These are phyloP conservation scores for Coniochaeta ligniaria DNA, from an alignment of 2,329 filamentous ascomycete species.

Conservation along the genomic window DNA sequence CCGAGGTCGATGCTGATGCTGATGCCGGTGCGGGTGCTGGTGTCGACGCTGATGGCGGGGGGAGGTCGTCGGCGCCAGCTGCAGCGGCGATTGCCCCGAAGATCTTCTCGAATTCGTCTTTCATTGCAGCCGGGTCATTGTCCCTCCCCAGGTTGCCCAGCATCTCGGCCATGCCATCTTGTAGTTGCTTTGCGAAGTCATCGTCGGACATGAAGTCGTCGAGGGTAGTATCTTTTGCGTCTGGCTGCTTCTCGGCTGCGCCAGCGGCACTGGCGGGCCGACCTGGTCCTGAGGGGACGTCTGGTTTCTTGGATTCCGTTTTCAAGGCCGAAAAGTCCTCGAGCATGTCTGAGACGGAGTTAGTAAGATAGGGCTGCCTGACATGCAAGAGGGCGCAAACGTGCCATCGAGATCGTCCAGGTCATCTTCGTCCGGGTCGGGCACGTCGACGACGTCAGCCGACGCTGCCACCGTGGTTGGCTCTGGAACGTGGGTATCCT, in stretches of 20 bases:
- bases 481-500: not conserved
- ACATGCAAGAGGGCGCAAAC: not conserved
- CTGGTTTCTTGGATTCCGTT: slow-evolving; percentile 34
- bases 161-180: slow-evolving; percentile 81
- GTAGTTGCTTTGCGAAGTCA: slow-evolving; percentile 78
- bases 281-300: slow-evolving; percentile 14
- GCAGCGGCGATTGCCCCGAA: slow-evolving; percentile 63
- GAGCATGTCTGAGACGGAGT: slow-evolving; percentile 63
- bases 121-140: slow-evolving; percentile 58
- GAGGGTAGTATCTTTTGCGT: slow-evolving; percentile 16
- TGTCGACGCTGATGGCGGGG: slow-evolving; percentile 11
- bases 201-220: slow-evolving; percentile 54
- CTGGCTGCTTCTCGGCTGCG: slow-evolving; percentile 3
- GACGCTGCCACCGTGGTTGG: slow-evolving; percentile 9
- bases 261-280: slow-evolving; percentile 13
- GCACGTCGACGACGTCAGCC: slow-evolving; percentile 47
- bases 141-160: slow-evolving; percentile 66
- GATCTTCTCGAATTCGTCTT: slow-evolving; percentile 70
- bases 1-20: slow-evolving; percentile 4
- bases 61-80: slow-evolving; percentile 26
- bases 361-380: not conserved
- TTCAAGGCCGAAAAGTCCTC: slow-evolving; percentile 76
- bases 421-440: slow-evolving; percentile 90
- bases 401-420: slow-evolving; percentile 85
- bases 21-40: slow-evolving; percentile 13